Evolutionary conservation across 2,329 filamentous ascomycete species (phyloP).

Genomic region (Penicillium oxalicum): DNA sequence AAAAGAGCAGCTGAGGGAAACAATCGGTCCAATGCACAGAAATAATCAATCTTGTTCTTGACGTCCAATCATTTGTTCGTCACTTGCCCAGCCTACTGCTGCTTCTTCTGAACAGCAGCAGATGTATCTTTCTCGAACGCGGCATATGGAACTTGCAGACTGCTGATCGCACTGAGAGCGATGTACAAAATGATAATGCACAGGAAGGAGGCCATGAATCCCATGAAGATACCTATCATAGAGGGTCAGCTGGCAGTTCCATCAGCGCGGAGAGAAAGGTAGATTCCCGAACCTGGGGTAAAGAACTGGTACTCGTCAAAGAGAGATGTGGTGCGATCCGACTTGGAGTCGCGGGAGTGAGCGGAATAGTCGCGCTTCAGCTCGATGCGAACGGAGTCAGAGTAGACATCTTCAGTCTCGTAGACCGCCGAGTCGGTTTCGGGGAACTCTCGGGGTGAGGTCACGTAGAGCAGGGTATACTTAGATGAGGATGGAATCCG

Average conservation of each 20-base stretch:
- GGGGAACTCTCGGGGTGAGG: constrained; percentile 48
- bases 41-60: constrained; percentile 6
- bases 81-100: constrained; percentile 45
- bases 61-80: constrained; percentile 1
- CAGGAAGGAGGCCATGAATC: constrained; percentile 62
- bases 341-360: constrained; percentile 24
- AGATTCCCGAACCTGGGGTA: constrained; percentile 62
- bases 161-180: constrained; percentile 68
- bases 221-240: constrained; percentile 76
- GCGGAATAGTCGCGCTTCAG: constrained; percentile 59
- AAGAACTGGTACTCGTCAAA: constrained; percentile 97
- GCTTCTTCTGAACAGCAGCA: constrained; percentile 77
- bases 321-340: constrained; percentile 36
- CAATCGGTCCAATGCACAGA: constrained; percentile 10
- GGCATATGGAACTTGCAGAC: constrained; percentile 83
- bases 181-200: constrained; percentile 73
- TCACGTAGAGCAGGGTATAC: constrained; percentile 73
- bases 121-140: constrained; percentile 97
- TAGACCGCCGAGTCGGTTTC: constrained; percentile 45
- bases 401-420: constrained; percentile 52
- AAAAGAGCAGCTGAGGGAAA: constrained; percentile 3
- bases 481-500: constrained; percentile 45
- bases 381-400: constrained; percentile 61
- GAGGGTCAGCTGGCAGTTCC: constrained; percentile 8
- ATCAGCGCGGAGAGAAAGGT: not conserved